Base-by-base conservation (phyloP, 2,329 filamentous ascomycete genomes). In the Penicillium sp. region DNA sequence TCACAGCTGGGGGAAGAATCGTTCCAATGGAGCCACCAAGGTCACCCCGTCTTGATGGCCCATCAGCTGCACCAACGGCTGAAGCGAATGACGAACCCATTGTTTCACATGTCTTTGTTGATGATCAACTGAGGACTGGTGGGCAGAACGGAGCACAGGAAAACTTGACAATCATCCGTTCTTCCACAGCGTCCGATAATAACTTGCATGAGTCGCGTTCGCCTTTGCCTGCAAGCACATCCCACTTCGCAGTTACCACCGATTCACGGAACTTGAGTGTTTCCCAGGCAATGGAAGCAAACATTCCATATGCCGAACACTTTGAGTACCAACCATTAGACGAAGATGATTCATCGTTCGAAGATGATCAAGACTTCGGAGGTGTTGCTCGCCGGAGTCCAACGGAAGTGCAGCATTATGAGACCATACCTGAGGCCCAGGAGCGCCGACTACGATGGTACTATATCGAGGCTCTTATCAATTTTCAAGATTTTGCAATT, bases 1-100 rank as follows among this genome's bases (percentile, higher is more conserved):
- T 76, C 43, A 75, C 73, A 34, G 72, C 74, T 49, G 72, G 72
- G 21, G 74, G 74, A 8, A 68, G 67, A 35, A 75, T 76, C 26
- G 72, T 76, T 32, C 72, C 73, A n/a, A 73, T 75, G 68, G 63
- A 65, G 32, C 62, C 65, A 29, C 56, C 59, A 19, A 29, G 51
- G 10, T 60, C 67, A 34, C 33, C 41, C 6, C 34, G 6, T 21
- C 29, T 10, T 31, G 26, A n/a, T 10, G 13, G 35, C 13, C 7
- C 6, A 8, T 35, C 24, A 17, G 9, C 5, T 5, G 17, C 19
- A 9, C 32, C 24, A 28, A 28, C 19, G 10, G 22, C 8, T 15
- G 9, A 12, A 21, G 42, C 44, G 19, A n/a, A 44, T 28, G 21
- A 43, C 15, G 22, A 33, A 28, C 13, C 37, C 3, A 12, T 41